These are phyloP conservation scores for Talaromyces ruber DNA, from an alignment of 495 filamentous ascomycete species.

Conservation along the genomic window DNA sequence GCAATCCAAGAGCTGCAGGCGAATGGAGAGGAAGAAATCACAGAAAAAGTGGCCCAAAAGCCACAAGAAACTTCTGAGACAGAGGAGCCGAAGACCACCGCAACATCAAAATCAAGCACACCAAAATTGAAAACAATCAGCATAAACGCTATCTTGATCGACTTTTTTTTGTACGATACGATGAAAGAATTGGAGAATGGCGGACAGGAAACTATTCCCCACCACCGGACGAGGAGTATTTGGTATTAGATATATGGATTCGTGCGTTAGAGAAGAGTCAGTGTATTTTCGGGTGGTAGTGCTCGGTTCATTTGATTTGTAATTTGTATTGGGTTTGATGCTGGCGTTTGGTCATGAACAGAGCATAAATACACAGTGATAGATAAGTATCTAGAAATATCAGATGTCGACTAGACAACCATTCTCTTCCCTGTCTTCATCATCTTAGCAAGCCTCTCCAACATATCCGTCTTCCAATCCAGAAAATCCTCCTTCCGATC, in stretches of 20 bases:
- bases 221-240: conserved; percentile 88
- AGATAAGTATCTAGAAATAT: not conserved
- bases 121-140: conserved; percentile 23
- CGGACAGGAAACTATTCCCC: conserved; percentile 58
- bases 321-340: not conserved
- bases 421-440: conserved; percentile 6
- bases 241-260: conserved; percentile 62
- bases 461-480: conserved; percentile 63
- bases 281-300: not conserved
- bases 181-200: conserved; percentile 71
- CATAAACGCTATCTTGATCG: conserved; percentile 86
- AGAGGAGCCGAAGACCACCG: conserved; percentile 11
- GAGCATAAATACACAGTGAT: not conserved
- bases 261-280: not conserved
- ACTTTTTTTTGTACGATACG: conserved; percentile 93
- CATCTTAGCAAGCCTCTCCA: conserved; percentile 30
- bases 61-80: not conserved
- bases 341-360: not conserved
- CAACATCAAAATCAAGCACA: conserved; percentile 6
- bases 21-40: not conserved
- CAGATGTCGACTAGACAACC: not conserved
- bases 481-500: conserved; percentile 57
- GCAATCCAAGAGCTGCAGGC: not conserved
- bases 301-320: not conserved
- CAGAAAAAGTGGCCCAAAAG: not conserved